A percentile compares a stretch with the other conserved stretches of the same genome.
Conservation (phyloP, 768 basidiomycete genomes). For the Rhodosporidiobolus sp. region DNA sequence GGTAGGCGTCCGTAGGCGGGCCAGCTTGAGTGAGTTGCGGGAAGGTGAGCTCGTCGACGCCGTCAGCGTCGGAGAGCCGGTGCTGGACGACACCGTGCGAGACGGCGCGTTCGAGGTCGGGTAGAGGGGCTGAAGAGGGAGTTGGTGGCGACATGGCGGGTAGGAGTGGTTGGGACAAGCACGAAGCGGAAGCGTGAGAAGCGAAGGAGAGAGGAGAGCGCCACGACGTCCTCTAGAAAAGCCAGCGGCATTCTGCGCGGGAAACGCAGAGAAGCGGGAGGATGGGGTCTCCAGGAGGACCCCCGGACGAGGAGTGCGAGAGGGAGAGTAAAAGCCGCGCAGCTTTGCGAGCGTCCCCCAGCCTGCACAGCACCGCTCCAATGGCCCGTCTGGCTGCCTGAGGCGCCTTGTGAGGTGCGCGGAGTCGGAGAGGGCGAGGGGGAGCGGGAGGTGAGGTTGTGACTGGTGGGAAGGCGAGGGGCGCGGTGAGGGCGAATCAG, state of each 20-base stretch:
- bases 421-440: slow-evolving; percentile 24
- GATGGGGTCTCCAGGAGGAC: no score
- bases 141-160: background rate
- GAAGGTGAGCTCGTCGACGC: slow-evolving; percentile 5
- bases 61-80: background rate
- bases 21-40: slow-evolving; percentile 6
- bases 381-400: no score
- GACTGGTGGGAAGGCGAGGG: no score
- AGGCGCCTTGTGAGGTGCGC: background rate
- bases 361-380: no score
- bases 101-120: background rate
- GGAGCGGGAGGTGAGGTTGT: no score
- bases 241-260: no score
- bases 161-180: background rate
- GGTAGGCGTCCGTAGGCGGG: slow-evolving; percentile 10
- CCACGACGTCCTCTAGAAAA: background rate
- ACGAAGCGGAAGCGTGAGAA: background rate
- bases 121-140: background rate
- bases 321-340: no score
- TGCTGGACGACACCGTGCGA: slow-evolving; percentile 18
- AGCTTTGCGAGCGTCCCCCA: no score
- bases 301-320: no score
- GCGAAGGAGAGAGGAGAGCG: background rate
- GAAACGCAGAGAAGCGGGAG: no score
- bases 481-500: no score